A percentile compares a stretch with the other conserved stretches of the same genome.
Evolutionary conservation across 768 basidiomycete species (phyloP).

Genomic region (Kwoniella europaea): DNA sequence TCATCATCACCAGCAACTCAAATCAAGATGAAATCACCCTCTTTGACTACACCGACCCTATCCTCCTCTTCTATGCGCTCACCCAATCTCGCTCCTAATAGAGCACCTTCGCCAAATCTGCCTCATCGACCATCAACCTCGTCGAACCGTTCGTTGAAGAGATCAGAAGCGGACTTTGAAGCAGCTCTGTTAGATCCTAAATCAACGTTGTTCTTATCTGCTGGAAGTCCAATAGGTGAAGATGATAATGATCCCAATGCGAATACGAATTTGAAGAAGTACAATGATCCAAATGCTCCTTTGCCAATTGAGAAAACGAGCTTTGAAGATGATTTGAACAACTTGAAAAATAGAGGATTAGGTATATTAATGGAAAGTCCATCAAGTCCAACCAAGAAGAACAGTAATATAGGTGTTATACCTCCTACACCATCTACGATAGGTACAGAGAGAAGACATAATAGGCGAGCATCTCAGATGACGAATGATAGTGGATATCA

Average conservation of each 20-base stretch:
- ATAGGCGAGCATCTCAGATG: slow-evolving; percentile 14
- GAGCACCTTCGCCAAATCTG: slow-evolving; percentile 24
- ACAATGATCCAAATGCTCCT: slow-evolving; percentile 28
- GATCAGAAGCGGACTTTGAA: slow-evolving; percentile 35
- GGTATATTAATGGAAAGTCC: slow-evolving; percentile 11
- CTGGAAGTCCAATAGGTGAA: slow-evolving; percentile 1
- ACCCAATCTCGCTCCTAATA: not conserved
- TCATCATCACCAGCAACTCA: not conserved
- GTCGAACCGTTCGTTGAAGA: slow-evolving; percentile 23
- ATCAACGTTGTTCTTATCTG: slow-evolving; percentile 32
- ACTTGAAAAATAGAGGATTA: slow-evolving; percentile 8
- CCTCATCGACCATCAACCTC: slow-evolving; percentile 33
- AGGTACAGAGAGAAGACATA: slow-evolving; percentile 11
- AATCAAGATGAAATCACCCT: not conserved
- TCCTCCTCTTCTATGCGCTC: not conserved
- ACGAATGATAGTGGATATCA: slow-evolving; percentile 15
- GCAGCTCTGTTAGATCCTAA: slow-evolving; percentile 30
- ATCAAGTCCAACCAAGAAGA: not conserved
- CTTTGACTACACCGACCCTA: not conserved
- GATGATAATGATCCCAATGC: not conserved
- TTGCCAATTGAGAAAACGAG: slow-evolving; percentile 36
- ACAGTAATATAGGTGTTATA: slow-evolving; percentile 29
- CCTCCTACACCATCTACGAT: slow-evolving; percentile 36
- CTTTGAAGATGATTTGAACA: slow-evolving; percentile 45
- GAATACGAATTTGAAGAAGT: not conserved